phyloP scores from a whole-genome alignment of 352 stramenopile species.

The Pythium phragmitis region DNA sequence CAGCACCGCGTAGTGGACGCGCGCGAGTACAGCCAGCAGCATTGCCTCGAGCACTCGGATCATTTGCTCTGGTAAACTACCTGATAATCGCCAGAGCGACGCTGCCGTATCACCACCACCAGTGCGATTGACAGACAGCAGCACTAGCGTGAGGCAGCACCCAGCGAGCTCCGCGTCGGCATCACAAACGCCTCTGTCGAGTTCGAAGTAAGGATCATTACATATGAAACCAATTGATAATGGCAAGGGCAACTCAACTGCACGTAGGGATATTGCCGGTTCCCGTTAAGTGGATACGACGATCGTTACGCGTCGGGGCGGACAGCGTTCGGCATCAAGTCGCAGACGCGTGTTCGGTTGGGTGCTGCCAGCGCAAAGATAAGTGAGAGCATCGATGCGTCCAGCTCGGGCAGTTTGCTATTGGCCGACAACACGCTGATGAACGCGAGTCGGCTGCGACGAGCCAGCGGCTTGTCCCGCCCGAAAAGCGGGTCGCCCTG shows the following conservation, averaged over 20 bases:
- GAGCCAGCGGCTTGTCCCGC: background rate
- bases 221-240: too few species aligned
- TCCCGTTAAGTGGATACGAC: too few species aligned
- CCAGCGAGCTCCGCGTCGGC: too few species aligned
- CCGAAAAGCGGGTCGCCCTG: background rate
- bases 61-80: background rate
- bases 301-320: too few species aligned
- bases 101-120: background rate
- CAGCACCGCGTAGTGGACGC: background rate
- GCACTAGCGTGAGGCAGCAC: too few species aligned
- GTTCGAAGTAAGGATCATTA: too few species aligned
- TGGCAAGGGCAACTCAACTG: too few species aligned
- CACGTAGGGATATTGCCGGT: too few species aligned
- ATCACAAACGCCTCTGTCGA: too few species aligned
- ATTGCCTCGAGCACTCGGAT: slow-evolving; percentile 1
- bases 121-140: background rate
- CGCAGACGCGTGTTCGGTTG: slow-evolving; percentile 3
- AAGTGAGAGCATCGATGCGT: background rate
- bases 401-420: slow-evolving; percentile 2
- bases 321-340: too few species aligned
- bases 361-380: slow-evolving; percentile 9
- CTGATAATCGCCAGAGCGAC: background rate
- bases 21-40: slow-evolving; percentile 2
- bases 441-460: background rate
- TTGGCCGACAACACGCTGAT: background rate